Conservation (phyloP, 163 green algal genomes). For the Coccomyxa subellipsoidea region DNA sequence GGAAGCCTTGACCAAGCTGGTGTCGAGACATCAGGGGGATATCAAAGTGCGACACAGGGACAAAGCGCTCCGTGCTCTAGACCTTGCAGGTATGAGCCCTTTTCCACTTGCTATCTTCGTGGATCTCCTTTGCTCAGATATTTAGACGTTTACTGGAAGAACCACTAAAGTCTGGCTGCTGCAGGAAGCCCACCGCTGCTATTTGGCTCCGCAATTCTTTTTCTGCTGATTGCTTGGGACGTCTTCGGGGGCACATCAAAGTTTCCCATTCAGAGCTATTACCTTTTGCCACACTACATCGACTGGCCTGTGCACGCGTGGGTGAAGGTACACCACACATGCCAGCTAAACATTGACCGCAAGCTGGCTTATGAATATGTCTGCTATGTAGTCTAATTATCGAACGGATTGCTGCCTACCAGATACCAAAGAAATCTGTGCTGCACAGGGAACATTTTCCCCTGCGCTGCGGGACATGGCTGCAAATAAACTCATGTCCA, state of each 20-base stretch:
- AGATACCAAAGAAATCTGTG: too few species aligned
- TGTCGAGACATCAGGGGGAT: not conserved
- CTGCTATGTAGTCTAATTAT: too few species aligned
- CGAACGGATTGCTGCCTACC: too few species aligned
- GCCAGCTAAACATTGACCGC: too few species aligned
- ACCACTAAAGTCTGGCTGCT: too few species aligned
- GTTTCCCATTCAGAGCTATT: not conserved
- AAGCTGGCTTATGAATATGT: too few species aligned
- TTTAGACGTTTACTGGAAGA: too few species aligned
- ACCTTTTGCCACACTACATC: not conserved
- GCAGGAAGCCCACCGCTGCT: not conserved
- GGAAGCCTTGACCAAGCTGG: not conserved
- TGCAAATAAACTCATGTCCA: not conserved
- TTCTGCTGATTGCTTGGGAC: not conserved
- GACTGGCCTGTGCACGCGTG: conserved; percentile 1
- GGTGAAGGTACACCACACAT: not conserved
- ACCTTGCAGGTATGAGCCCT: not conserved
- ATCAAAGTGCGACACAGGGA: not conserved
- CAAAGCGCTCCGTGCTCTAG: not conserved
- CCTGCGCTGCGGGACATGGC: not conserved
- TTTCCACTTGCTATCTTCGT: not conserved
- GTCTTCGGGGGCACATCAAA: not conserved
- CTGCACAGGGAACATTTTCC: not conserved
- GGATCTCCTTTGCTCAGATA: not conserved
- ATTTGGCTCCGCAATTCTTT: not conserved